These are phyloP conservation scores for Sporopachydermia lactativora DNA, from an alignment of 805 yeast species.

Conservation along the genomic window DNA sequence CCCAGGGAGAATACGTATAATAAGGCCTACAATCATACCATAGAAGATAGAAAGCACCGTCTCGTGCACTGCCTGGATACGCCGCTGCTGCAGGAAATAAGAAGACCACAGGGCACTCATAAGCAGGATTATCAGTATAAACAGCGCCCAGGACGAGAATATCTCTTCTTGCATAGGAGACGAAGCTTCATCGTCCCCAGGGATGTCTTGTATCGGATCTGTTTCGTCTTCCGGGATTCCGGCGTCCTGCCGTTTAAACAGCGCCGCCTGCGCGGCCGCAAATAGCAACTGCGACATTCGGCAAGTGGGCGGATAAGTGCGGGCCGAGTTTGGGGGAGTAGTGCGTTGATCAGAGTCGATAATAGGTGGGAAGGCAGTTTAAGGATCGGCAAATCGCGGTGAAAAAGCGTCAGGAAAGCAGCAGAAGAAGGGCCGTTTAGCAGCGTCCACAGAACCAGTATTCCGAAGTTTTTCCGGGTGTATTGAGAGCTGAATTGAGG, in stretches of 20 bases:
- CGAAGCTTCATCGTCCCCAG: slow-evolving; percentile 42
- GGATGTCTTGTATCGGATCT: slow-evolving; percentile 27
- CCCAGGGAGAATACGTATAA: slow-evolving; percentile 87
- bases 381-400: too few species aligned
- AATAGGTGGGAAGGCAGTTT: neutral
- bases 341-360: too few species aligned
- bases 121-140: slow-evolving; percentile 65
- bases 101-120: slow-evolving; percentile 92
- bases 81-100: slow-evolving; percentile 78
- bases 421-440: too few species aligned
- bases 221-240: slow-evolving; percentile 17
- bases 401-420: too few species aligned
- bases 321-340: too few species aligned
- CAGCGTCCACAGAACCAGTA: too few species aligned
- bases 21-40: slow-evolving; percentile 91
- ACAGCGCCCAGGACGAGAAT: slow-evolving; percentile 94
- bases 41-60: slow-evolving; percentile 91
- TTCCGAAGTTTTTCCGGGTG: too few species aligned
- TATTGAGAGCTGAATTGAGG: too few species aligned
- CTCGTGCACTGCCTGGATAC: slow-evolving; percentile 94
- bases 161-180: slow-evolving; percentile 91
- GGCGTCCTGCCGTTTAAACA: slow-evolving; percentile 2
- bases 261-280: neutral
- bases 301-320: too few species aligned
- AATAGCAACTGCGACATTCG: neutral